phyloP scores from a whole-genome alignment of 2,329 filamentous ascomycete genomes.

The Zelopaecilomyces penicillatus region DNA sequence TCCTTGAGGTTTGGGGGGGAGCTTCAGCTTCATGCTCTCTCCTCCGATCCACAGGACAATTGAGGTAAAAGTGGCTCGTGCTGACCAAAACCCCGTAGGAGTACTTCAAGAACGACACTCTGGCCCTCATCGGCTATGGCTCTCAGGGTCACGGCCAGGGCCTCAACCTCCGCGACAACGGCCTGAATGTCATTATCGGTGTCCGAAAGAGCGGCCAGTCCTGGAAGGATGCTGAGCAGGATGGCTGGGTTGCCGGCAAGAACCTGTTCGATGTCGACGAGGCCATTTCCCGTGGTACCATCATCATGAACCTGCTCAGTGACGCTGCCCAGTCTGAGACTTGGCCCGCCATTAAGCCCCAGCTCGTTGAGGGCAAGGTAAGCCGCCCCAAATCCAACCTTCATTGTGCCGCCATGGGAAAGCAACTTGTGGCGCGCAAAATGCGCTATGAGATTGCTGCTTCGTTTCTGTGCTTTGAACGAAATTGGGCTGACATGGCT shows the following conservation, averaged over 20 bases:
- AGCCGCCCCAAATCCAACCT: neutral
- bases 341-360: slow-evolving; percentile 96
- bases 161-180: slow-evolving; percentile 99
- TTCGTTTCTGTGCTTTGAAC: neutral
- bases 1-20: neutral
- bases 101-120: slow-evolving; percentile 99
- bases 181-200: slow-evolving; percentile 97
- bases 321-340: slow-evolving; percentile 98
- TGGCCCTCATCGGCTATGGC: slow-evolving; percentile 96
- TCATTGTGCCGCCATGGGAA: too few species aligned
- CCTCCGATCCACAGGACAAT: neutral
- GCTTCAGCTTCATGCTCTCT: neutral
- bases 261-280: slow-evolving; percentile 98
- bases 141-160: slow-evolving; percentile 98
- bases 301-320: slow-evolving; percentile 98
- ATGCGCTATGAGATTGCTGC: neutral
- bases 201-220: slow-evolving; percentile 97
- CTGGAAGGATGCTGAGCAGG: slow-evolving; percentile 94
- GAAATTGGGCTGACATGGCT: slow-evolving; percentile 13
- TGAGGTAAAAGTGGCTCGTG: neutral
- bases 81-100: slow-evolving; percentile 52
- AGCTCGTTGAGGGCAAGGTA: slow-evolving; percentile 97
- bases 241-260: slow-evolving; percentile 97
- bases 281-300: slow-evolving; percentile 85
- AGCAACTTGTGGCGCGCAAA: too few species aligned